phyloP scores from a whole-genome alignment of 345 rosid species.

The Bruguiera sexangula region DNA sequence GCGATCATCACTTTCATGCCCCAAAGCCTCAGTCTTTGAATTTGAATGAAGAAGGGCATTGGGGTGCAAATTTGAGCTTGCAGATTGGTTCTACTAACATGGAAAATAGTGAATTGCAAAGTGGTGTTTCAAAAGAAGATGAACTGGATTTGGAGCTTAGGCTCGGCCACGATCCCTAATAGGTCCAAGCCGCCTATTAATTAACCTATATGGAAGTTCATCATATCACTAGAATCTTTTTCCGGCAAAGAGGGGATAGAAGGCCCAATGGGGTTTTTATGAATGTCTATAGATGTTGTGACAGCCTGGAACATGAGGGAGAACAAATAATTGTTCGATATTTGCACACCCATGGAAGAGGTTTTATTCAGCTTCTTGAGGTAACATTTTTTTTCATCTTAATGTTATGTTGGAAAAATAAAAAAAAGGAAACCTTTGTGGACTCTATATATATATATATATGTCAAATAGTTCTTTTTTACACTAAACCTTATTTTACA shows the following conservation, averaged over 20 bases:
- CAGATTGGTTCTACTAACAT: conserved; percentile 30
- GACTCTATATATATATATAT: too few relatives aligned
- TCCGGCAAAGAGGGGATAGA: too few relatives aligned
- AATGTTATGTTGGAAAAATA: too few relatives aligned
- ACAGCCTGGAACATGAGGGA: not conserved
- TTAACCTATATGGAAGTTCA: not conserved
- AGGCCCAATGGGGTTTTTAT: not conserved
- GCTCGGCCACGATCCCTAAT: conserved; percentile 51
- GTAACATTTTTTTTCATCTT: not conserved
- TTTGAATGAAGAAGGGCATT: conserved; percentile 34
- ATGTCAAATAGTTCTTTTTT: too few relatives aligned
- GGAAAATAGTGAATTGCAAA: conserved; percentile 24
- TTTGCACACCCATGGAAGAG: not conserved
- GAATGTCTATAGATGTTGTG: not conserved
- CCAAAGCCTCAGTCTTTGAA: conserved; percentile 18
- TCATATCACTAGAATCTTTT: too few relatives aligned
- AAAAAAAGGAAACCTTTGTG: too few relatives aligned
- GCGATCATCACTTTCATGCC: conserved; percentile 8
- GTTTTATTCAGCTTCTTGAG: not conserved
- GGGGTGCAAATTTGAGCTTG: conserved; percentile 56
- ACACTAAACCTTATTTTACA: too few relatives aligned
- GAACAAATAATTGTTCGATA: not conserved
- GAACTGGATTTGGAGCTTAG: conserved; percentile 88
- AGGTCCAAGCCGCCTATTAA: not conserved
- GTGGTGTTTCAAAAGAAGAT: conserved; percentile 33